Evolutionary conservation across 116 monocot genomes (phyloP), one percentile per base, ranked within the genome.

Genomic region (Zostera marina): DNA sequence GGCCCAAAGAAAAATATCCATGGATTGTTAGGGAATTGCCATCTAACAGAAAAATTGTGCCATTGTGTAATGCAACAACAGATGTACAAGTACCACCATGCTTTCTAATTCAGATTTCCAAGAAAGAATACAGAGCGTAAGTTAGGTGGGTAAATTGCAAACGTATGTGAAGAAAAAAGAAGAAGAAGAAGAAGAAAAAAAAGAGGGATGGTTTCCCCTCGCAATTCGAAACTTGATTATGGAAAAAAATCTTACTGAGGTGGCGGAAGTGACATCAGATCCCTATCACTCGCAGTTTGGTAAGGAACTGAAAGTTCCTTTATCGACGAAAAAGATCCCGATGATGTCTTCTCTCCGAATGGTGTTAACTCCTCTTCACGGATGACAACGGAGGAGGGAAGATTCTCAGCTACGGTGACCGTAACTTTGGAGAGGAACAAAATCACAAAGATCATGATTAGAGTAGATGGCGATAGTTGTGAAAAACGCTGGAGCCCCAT

Each of bases 1-100:
- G 59, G 24, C 84, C 90, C 13, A 75, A 79, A 3, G 65, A 61
- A 72, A 90, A 63, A 46, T 65, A 64, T 67, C 84, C 79, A 19
- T 54, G 65, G 19, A 66, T 24, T 26, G 4, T 47, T 42, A 38
- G 24, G 5, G 76, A 64, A 16, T 64, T 59, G 22, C 55, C 42
- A 48, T 83, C 80, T 57, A 74, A 17, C 9, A 76, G 67, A 44
- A 62, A 73, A 32, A 90, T 59, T 1, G 76, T 84, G 43, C 90
- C 90, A 79, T 90, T 72, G 24, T 71, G 59, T 43, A 63, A 63
- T 44, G 72, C 69, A 66, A 72, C 15, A 69, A 71, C 59, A 41
- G 60, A 62, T 54, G 38, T 65, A 45, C 65, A 60, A 11, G 32
- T 32, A 32, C 32, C 0, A 1, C 32, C 32, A 32, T 45, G 46